Percentiles rank a stretch among this genome's conserved stretches.
phyloP scores from a whole-genome alignment of 345 rosid genomes.

The Noccaea bulbosa region DNA sequence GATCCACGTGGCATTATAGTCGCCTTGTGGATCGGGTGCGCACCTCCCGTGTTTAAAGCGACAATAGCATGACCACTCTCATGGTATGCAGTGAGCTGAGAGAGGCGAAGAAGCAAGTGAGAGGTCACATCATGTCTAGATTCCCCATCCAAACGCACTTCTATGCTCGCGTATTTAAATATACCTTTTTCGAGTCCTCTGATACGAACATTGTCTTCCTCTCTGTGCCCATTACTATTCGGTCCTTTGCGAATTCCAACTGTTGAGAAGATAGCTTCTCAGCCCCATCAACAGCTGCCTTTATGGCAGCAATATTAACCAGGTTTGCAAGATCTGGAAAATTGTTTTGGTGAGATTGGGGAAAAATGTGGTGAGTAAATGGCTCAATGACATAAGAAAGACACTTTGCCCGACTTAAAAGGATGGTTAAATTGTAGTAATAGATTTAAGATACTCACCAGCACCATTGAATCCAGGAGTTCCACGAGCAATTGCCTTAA shows the following conservation, averaged over 20 bases:
- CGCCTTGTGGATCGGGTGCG: constrained; percentile 98
- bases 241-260: constrained; percentile 93
- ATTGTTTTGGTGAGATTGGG: constrained; percentile 16
- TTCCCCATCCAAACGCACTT: not conserved
- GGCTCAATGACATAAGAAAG: constrained; percentile 1
- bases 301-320: constrained; percentile 97
- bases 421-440: constrained; percentile 5
- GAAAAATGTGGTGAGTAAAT: constrained; percentile 8
- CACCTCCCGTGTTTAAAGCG: constrained; percentile 86
- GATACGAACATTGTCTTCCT: constrained; percentile 94
- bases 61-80: constrained; percentile 99
- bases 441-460: constrained; percentile 54
- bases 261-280: constrained; percentile 73
- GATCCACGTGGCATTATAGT: constrained; percentile 99
- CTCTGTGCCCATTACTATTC: constrained; percentile 96
- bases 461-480: constrained; percentile 99
- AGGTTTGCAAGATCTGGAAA: constrained; percentile 90
- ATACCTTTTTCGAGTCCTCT: constrained; percentile 97
- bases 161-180: not conserved
- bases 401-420: constrained; percentile 3
- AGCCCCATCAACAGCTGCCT: constrained; percentile 98
- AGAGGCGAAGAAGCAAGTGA: constrained; percentile 32
- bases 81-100: constrained; percentile 95
- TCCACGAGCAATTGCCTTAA: constrained; percentile 93
- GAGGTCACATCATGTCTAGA: constrained; percentile 9